Evolutionary conservation across 83 land plant species (phyloP), one percentile per base, ranked within the genome.

Genomic region (Picea abies): DNA sequence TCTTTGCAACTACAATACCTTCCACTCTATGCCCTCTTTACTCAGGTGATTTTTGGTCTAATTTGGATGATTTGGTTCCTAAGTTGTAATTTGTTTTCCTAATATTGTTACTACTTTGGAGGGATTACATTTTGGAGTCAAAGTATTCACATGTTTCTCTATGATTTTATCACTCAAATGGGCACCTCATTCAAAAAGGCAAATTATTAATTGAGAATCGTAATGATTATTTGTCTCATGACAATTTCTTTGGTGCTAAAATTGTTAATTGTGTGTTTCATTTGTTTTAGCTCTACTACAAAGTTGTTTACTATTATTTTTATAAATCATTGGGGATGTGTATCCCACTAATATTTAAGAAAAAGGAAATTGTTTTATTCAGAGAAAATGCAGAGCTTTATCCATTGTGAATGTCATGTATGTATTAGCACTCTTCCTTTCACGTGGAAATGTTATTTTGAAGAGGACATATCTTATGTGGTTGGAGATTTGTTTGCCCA

Each of bases 1-100:
- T 19, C 90, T 93, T n/a, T 93, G 94, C 88, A 93, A 94, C 81
- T 93, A 91, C 82, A 93, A 90, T 80, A 93, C 96, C 16, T 93
- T 16, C 96, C 96, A 3, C 92, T 93, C 12, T 93, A 93, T 86
- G 96, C 96, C 41, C 83, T 93, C 63, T 94, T 93, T 35, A 91
- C 92, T 2, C 92, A 93, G 92, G 96, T 93, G 37, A 62, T 26
- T 26, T 17, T 20, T 60, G 23, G 29, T 26, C 32, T 22, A 29
- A 49, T 25, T 39, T 49, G 11, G 11, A 60, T 49, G 16, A n/a
- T 0, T 35, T 60, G 23, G 10, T 78, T 41, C 2, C 6, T 82
- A 17, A 16, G 17, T 23, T 78, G 16, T 78, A 16, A 7, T 64
- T 64, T 78, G 12, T 83, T 9, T 37, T 78, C 9, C 29, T 63